These are phyloP conservation scores for Geosmithia morbida DNA, from an alignment of 2,329 filamentous ascomycete genomes.

Conservation along the genomic window DNA sequence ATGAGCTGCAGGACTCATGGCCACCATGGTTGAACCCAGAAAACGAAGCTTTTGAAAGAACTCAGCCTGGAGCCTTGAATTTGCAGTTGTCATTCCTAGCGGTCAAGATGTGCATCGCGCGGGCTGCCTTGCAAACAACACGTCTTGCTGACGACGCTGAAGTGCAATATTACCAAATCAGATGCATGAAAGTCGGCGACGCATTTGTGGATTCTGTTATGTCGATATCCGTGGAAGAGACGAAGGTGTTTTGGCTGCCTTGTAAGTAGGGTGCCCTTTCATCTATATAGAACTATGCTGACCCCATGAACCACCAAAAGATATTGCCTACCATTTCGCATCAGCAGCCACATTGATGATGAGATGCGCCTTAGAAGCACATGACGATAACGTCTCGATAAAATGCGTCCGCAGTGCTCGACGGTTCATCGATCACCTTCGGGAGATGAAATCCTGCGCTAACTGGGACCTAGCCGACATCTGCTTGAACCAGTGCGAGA, in stretches of 20 bases:
- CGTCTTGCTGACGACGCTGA: not conserved
- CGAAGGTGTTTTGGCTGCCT: slow-evolving; percentile 2
- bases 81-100: slow-evolving; percentile 2
- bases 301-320: not conserved
- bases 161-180: not conserved
- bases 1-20: not conserved
- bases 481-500: not conserved
- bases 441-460: not conserved
- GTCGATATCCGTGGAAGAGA: not conserved
- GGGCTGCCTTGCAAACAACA: not conserved
- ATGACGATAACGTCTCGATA: not conserved
- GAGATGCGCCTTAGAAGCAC: slow-evolving; percentile 2
- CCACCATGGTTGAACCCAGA: not conserved
- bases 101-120: slow-evolving; percentile 1
- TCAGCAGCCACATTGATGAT: slow-evolving; percentile 2
- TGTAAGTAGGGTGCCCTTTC: not conserved
- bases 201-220: not conserved
- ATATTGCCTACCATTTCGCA: slow-evolving; percentile 2
- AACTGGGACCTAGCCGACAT: not conserved
- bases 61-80: slow-evolving; percentile 1
- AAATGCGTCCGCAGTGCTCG: not conserved
- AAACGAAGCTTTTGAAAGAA: not conserved
- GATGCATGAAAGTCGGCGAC: not conserved
- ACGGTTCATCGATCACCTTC: not conserved
- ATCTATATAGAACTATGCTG: not conserved